phyloP scores from a whole-genome alignment of 495 filamentous ascomycete genomes.

The Ascobolus immersus region DNA sequence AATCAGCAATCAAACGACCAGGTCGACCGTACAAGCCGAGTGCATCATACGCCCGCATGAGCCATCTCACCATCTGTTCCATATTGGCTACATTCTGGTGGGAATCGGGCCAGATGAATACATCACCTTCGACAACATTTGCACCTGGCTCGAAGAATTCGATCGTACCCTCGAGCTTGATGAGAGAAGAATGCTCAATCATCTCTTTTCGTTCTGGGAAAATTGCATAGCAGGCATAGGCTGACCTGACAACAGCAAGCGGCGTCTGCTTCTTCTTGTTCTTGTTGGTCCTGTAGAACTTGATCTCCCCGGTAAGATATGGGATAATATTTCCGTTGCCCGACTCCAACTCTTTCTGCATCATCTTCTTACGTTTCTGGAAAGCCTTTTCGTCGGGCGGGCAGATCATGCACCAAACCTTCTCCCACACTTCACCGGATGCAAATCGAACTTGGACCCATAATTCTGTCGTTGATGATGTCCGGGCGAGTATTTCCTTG shows the following conservation, averaged over 20 bases:
- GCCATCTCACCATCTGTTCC: constrained; percentile 84
- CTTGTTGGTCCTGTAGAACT: constrained; percentile 74
- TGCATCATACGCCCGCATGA: constrained; percentile 85
- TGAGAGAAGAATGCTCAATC: constrained; percentile 77
- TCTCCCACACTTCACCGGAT: constrained; percentile 83
- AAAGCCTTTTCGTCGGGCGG: constrained; percentile 83
- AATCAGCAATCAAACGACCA: constrained; percentile 61
- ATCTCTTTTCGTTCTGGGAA: constrained; percentile 83
- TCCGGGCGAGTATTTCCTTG: constrained; percentile 54
- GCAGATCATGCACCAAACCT: constrained; percentile 84
- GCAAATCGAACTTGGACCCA: constrained; percentile 93
- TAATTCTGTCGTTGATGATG: constrained; percentile 52
- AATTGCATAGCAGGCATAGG: constrained; percentile 78
- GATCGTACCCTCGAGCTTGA: constrained; percentile 83
- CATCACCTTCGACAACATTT: constrained; percentile 68
- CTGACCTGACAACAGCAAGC: constrained; percentile 73
- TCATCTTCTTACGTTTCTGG: constrained; percentile 51
- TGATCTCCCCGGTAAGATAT: constrained; percentile 59
- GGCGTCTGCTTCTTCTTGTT: constrained; percentile 78
- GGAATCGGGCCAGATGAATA: constrained; percentile 92
- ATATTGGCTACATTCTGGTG: constrained; percentile 80
- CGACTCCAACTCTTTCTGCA: constrained; percentile 37
- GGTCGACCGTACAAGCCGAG: constrained; percentile 85
- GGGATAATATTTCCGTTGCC: no score
- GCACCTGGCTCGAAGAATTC: not conserved